Evolutionary conservation across 441 rosid species (phyloP).

Genomic region (Dalechampia spathulata): DNA sequence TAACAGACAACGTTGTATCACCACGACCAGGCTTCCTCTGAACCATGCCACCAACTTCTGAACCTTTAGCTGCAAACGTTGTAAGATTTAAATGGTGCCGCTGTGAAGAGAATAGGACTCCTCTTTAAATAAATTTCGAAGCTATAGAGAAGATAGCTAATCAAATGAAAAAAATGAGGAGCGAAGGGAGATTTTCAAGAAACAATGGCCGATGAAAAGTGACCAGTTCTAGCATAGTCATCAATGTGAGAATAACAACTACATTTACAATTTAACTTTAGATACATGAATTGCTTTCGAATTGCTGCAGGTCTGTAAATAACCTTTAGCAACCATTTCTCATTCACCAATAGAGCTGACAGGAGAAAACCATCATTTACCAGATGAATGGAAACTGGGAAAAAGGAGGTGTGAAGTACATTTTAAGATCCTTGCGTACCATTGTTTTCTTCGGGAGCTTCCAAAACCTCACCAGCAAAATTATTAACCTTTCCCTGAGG

Average conservation of each 20-base stretch:
- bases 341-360: not conserved
- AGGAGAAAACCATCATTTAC: not conserved
- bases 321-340: too few species aligned
- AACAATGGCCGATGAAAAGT: not conserved
- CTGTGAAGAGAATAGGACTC: not conserved
- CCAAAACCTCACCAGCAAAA: slow-evolving; percentile 7
- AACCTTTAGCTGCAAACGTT: slow-evolving; percentile 28
- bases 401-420: slow-evolving; percentile 1
- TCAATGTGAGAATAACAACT: too few species aligned
- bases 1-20: slow-evolving; percentile 74
- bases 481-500: slow-evolving; percentile 15
- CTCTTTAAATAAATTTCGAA: not conserved
- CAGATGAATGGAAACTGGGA: not conserved
- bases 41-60: slow-evolving; percentile 39
- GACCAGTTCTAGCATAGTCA: too few species aligned
- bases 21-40: slow-evolving; percentile 98
- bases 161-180: too few species aligned
- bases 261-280: too few species aligned
- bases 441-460: slow-evolving; percentile 14
- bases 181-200: not conserved
- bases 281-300: too few species aligned
- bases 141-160: not conserved
- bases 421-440: slow-evolving; percentile 19
- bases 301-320: too few species aligned
- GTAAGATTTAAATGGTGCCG: not conserved